Evolutionary conservation across 345 rosid genomes (phyloP).

Genomic region (Hirschfeldia incana): DNA sequence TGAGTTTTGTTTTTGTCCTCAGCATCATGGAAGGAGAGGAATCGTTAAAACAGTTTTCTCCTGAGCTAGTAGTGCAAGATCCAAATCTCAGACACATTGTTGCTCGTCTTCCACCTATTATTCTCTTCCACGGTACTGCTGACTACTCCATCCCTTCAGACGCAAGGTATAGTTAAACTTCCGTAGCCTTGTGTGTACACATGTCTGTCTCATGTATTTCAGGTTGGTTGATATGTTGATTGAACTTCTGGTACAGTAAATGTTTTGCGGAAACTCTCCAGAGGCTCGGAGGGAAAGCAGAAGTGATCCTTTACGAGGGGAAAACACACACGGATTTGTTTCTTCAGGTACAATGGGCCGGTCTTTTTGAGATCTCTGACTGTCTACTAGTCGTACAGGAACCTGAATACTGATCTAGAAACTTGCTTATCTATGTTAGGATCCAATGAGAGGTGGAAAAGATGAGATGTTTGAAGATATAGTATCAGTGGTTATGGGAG

Average conservation of each 20-base stretch:
- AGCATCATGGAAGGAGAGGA: conserved; percentile 98
- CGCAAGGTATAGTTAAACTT: conserved; percentile 60
- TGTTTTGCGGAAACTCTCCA: conserved; percentile 71
- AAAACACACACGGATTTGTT: conserved; percentile 96
- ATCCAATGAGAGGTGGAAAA: conserved; percentile 96
- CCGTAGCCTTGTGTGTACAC: conserved; percentile 5
- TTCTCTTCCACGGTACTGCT: conserved; percentile 89
- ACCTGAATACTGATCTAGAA: conserved; percentile 5
- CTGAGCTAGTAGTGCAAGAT: conserved; percentile 75
- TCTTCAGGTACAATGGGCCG: conserved; percentile 62
- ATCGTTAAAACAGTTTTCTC: conserved; percentile 73
- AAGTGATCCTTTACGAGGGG: conserved; percentile 73
- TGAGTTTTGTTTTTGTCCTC: conserved; percentile 27
- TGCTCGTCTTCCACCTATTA: conserved; percentile 72
- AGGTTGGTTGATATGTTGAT: conserved; percentile 12
- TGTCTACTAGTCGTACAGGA: background rate
- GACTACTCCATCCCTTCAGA: conserved; percentile 93
- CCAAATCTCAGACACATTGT: conserved; percentile 53
- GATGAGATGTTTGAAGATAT: conserved; percentile 88
- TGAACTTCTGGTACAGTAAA: conserved; percentile 49
- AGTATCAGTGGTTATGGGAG: conserved; percentile 61
- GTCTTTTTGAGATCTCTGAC: background rate
- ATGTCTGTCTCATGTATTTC: conserved; percentile 8
- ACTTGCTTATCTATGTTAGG: conserved; percentile 47
- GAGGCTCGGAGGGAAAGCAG: conserved; percentile 73